phyloP scores from a whole-genome alignment of 371 early-diverging fungal species.

The Zychaea mexicana region DNA sequence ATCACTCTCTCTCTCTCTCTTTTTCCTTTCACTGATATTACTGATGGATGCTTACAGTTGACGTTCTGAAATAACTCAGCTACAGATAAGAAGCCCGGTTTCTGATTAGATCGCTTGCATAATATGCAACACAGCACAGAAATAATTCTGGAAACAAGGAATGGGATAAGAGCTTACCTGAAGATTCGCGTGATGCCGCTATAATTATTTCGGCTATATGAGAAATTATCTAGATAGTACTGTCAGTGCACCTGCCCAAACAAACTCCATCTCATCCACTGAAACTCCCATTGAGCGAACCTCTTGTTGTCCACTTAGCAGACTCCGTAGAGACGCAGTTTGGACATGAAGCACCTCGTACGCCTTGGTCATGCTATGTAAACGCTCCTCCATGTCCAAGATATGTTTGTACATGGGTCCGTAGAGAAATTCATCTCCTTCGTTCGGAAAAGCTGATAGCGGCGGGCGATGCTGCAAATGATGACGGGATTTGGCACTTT shows the following conservation, averaged over 20 bases:
- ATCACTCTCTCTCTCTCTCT: not conserved
- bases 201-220: not conserved
- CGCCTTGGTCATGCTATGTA: constrained; percentile 15
- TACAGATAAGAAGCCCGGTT: too few relatives aligned
- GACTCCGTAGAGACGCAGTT: constrained; percentile 2
- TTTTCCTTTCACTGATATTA: not conserved
- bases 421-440: constrained; percentile 9
- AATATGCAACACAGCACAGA: too few relatives aligned
- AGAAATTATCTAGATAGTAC: not conserved
- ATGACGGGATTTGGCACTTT: constrained; percentile 50
- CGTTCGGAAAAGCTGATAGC: not conserved
- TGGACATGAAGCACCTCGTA: constrained; percentile 17
- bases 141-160: too few relatives aligned
- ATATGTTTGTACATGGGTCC: constrained; percentile 22
- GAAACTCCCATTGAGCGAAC: too few relatives aligned
- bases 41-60: not conserved
- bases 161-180: too few relatives aligned
- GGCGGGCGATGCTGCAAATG: constrained; percentile 8
- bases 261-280: too few relatives aligned
- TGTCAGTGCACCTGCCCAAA: too few relatives aligned
- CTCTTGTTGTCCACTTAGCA: constrained; percentile 17
- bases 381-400: constrained; percentile 14
- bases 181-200: not conserved
- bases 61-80: not conserved
- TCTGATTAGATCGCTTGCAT: not conserved